Conservation (phyloP, 805 yeast genomes). For the Barnettozyma vustinii region DNA sequence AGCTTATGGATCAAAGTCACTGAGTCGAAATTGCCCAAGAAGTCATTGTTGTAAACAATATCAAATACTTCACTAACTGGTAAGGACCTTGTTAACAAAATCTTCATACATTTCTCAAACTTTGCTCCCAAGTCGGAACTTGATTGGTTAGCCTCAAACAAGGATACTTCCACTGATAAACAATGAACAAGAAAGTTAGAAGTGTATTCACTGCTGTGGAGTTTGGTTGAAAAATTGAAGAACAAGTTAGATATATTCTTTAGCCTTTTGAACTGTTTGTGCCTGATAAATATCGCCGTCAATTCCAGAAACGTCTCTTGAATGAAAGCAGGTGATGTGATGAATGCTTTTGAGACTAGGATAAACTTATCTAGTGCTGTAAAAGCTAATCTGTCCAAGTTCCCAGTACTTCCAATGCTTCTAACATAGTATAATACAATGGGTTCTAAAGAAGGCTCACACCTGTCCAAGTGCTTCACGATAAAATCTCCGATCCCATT, state of each 20-base stretch:
- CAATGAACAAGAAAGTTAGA: not conserved
- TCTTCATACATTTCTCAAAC: conserved; percentile 30
- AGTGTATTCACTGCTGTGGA: not conserved
- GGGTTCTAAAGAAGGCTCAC: not conserved
- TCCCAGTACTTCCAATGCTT: not conserved
- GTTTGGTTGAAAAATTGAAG: conserved; percentile 32
- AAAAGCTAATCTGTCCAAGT: not conserved
- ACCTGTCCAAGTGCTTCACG: not conserved
- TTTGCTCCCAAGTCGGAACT: conserved; percentile 25
- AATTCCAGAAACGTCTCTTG: conserved; percentile 14
- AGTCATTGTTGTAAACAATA: conserved; percentile 11
- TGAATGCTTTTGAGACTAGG: conserved; percentile 1
- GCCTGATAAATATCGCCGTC: conserved; percentile 17
- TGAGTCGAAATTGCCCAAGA: conserved; percentile 10
- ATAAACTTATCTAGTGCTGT: conserved; percentile 11
- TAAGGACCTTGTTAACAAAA: conserved; percentile 14
- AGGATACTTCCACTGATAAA: conserved; percentile 26
- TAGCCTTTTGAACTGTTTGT: conserved; percentile 33
- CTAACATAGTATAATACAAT: conserved; percentile 8
- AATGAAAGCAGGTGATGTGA: conserved; percentile 9
- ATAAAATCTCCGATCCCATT: conserved; percentile 12
- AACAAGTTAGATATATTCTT: conserved; percentile 42
- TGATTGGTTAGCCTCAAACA: conserved; percentile 8
- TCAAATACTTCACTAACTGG: not conserved
- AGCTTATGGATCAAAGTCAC: conserved; percentile 14